Conservation (phyloP, 2,329 filamentous ascomycete genomes). For the Neobulgaria alba region DNA sequence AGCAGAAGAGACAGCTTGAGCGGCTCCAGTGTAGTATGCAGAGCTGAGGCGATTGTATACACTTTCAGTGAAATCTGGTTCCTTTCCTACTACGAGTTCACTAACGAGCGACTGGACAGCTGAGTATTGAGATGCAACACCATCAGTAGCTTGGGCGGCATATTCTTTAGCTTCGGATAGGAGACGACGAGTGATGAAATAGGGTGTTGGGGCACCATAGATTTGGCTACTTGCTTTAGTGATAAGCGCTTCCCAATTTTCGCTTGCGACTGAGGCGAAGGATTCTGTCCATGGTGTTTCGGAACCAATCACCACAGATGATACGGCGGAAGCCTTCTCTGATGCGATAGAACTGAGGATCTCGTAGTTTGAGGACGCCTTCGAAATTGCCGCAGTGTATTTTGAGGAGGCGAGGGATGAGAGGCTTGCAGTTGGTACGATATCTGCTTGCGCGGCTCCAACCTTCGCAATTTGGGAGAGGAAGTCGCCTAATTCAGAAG, state of each 20-base stretch:
- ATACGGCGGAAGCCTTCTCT: conserved; percentile 26
- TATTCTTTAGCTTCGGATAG: conserved; percentile 46
- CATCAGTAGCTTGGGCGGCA: conserved; percentile 53
- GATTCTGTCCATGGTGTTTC: conserved; percentile 45
- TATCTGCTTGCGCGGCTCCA: conserved; percentile 28
- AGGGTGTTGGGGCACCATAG: conserved; percentile 27
- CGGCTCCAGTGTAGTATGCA: conserved; percentile 59
- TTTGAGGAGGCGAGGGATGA: conserved; percentile 35
- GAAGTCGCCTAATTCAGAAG: conserved; percentile 33
- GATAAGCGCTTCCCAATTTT: conserved; percentile 30
- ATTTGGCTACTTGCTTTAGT: conserved; percentile 27
- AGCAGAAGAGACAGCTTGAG: conserved; percentile 35
- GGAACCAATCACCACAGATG: conserved; percentile 27
- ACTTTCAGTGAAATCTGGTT: conserved; percentile 74
- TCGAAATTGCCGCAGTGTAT: conserved; percentile 36
- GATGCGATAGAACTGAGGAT: conserved; percentile 50
- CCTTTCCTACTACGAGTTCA: conserved; percentile 68
- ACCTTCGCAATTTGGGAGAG: conserved; percentile 33
- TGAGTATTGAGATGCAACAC: conserved; percentile 55
- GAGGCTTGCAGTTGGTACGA: conserved; percentile 31
- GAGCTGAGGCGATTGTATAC: conserved; percentile 64
- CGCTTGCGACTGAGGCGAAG: conserved; percentile 36
- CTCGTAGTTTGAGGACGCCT: conserved; percentile 38
- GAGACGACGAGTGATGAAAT: conserved; percentile 33
- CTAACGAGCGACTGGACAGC: conserved; percentile 65